Percentiles rank a stretch among this genome's conserved stretches.
phyloP scores from a whole-genome alignment of 139 green algal species.

The Microglena sp. region DNA sequence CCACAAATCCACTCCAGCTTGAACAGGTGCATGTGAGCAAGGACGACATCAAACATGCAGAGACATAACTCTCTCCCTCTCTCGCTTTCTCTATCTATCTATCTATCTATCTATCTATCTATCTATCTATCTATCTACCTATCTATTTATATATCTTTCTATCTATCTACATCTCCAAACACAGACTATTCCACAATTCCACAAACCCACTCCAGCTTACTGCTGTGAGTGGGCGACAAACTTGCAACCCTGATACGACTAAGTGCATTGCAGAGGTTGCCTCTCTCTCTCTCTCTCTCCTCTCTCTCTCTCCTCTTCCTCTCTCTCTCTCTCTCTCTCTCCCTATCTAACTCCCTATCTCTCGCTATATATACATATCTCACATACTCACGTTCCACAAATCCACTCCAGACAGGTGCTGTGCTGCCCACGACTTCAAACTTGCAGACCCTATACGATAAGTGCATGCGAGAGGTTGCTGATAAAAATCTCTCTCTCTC shows the following conservation, averaged over 20 bases:
- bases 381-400: no score
- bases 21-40: neutral
- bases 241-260: conserved; percentile 28
- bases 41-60: no score
- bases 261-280: conserved; percentile 41
- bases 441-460: no score
- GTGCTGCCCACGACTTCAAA: no score
- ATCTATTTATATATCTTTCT: neutral
- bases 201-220: no score
- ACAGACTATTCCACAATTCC: neutral
- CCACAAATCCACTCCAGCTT: no score
- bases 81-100: neutral
- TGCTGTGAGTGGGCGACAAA: conserved; percentile 21
- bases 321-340: no score
- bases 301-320: no score
- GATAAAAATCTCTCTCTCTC: neutral
- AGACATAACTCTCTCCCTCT: neutral
- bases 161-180: neutral
- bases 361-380: neutral
- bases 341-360: neutral
- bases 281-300: no score
- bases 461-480: no score
- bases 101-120: neutral
- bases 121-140: neutral
- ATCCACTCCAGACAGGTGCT: no score